Conservation (phyloP, 2,329 filamentous ascomycete genomes). For the Didymella arachidicola region DNA sequence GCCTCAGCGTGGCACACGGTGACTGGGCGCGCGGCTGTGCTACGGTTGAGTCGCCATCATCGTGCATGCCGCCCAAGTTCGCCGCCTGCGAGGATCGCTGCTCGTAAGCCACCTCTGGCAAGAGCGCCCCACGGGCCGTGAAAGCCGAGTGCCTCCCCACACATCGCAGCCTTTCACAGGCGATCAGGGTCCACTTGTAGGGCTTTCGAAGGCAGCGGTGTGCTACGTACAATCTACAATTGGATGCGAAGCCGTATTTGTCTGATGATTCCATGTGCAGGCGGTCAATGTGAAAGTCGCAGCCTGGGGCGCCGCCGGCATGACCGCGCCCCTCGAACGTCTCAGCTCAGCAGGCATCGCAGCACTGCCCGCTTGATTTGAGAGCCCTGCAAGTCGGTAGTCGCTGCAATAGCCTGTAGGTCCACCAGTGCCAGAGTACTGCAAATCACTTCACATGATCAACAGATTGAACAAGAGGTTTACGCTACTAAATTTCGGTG, state of each 20-base stretch:
- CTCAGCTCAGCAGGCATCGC: constrained; percentile 18
- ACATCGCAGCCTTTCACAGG: constrained; percentile 2
- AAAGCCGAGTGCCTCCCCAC: constrained; percentile 4
- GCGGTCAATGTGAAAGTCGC: not conserved
- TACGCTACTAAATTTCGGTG: no score
- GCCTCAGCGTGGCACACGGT: constrained; percentile 20
- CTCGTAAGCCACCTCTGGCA: constrained; percentile 6
- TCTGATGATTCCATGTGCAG: not conserved
- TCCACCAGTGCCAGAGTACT: no score
- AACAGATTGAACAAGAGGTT: no score
- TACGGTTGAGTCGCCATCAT: constrained; percentile 14
- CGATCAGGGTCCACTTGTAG: constrained; percentile 5
- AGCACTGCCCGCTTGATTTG: not conserved
- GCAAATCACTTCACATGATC: no score
- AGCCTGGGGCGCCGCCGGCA: constrained; percentile 2
- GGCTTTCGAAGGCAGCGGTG: not conserved
- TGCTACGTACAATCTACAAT: not conserved
- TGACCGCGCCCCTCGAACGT: constrained; percentile 7
- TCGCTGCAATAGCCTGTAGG: not conserved
- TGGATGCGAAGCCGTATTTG: not conserved
- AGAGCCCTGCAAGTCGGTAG: not conserved
- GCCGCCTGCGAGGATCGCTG: constrained; percentile 13
- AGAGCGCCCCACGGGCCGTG: constrained; percentile 7
- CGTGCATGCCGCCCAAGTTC: constrained; percentile 14
- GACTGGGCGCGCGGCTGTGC: constrained; percentile 17